Evolutionary conservation across 257 asterid genomes (phyloP).

Genomic region (Fraxinus excelsior): DNA sequence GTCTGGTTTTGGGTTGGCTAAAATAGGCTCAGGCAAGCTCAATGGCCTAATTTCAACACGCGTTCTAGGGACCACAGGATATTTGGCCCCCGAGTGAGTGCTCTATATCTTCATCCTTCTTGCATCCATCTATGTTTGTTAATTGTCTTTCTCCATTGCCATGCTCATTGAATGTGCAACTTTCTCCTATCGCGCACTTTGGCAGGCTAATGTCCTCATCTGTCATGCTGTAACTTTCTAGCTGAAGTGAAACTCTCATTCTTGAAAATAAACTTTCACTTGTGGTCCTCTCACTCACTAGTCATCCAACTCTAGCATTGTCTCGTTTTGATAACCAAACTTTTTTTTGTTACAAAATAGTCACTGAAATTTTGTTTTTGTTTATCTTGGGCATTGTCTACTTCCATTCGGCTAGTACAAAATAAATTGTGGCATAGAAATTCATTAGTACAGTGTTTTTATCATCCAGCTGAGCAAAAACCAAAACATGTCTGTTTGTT

Average conservation of each 20-base stretch:
- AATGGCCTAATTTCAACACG: constrained; percentile 74
- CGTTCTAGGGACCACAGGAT: constrained; percentile 81
- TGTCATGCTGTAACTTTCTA: constrained; percentile 33
- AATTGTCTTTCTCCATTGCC: not conserved
- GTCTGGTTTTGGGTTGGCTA: constrained; percentile 78
- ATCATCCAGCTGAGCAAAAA: not conserved
- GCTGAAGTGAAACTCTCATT: constrained; percentile 10
- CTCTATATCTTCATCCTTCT: not conserved
- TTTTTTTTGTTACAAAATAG: not conserved
- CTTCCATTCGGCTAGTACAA: not conserved
- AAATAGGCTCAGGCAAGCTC: constrained; percentile 71
- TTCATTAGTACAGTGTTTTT: not conserved
- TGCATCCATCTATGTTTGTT: not conserved
- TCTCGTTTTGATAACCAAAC: not conserved
- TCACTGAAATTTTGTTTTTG: not conserved
- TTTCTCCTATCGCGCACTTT: constrained; percentile 32
- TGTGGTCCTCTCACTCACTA: constrained; percentile 26
- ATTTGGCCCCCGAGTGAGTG: constrained; percentile 87
- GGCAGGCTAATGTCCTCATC: constrained; percentile 36
- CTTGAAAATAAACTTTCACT: constrained; percentile 7
- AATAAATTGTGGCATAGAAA: not conserved
- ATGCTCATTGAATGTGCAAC: constrained; percentile 10
- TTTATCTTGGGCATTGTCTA: not conserved
- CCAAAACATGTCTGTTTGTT: not conserved
- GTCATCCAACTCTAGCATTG: constrained; percentile 1